These are phyloP conservation scores for Clitopilus passeckerianus DNA, from an alignment of 768 basidiomycete species.

Conservation along the genomic window DNA sequence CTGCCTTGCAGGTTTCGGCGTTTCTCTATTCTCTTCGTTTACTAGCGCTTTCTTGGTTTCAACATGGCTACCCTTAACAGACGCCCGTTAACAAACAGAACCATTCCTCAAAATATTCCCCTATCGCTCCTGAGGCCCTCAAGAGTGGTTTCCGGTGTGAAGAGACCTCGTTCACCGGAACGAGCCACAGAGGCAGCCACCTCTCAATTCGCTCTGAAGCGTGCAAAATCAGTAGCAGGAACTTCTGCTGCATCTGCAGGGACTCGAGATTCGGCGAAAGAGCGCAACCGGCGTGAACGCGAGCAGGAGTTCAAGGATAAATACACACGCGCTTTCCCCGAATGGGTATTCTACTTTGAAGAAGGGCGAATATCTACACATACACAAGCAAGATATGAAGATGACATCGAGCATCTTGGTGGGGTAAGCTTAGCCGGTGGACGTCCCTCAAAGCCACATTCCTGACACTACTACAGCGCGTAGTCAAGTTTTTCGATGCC, in stretches of 20 bases:
- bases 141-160: conserved; percentile 25
- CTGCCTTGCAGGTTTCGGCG: not conserved
- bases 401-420: conserved; percentile 62
- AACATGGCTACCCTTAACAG: conserved; percentile 45
- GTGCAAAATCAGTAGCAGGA: conserved; percentile 30
- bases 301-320: conserved; percentile 76
- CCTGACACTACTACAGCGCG: conserved; percentile 40
- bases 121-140: conserved; percentile 26
- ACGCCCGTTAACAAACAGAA: conserved; percentile 41
- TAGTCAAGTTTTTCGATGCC: conserved; percentile 82
- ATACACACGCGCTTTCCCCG: conserved; percentile 82
- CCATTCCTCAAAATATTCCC: conserved; percentile 26
- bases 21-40: not conserved
- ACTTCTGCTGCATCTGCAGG: conserved; percentile 8
- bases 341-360: conserved; percentile 85
- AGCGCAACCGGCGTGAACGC: conserved; percentile 44
- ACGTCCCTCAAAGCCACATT: not conserved
- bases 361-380: conserved; percentile 41
- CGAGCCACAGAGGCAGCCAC: conserved; percentile 24
- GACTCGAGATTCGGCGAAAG: conserved; percentile 33
- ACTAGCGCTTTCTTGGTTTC: conserved; percentile 16
- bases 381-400: conserved; percentile 39
- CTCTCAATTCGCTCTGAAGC: conserved; percentile 27
- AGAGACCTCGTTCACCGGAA: conserved; percentile 51
- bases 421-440: conserved; percentile 51